Conservation (phyloP, 164 flowering plant species). For the Paratinospora sagittata region DNA sequence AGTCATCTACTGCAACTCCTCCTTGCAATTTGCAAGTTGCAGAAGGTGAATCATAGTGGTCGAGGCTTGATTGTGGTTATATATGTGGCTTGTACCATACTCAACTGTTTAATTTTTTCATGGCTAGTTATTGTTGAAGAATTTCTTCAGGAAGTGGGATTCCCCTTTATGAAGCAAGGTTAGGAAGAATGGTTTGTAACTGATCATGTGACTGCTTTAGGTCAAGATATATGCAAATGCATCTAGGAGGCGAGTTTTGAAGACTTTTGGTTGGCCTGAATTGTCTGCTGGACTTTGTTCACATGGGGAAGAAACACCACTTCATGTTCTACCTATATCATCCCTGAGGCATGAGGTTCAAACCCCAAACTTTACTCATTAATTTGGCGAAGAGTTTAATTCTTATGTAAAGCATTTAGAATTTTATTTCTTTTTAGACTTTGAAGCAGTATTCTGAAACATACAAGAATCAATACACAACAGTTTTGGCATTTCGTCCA, state of each 20-base stretch:
- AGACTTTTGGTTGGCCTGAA: constrained; percentile 54
- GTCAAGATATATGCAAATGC: constrained; percentile 51
- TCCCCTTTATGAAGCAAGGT: not conserved
- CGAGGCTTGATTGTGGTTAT: no score
- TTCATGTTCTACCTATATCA: constrained; percentile 68
- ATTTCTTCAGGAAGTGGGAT: not conserved
- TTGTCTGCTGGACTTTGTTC: constrained; percentile 44
- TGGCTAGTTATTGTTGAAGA: not conserved
- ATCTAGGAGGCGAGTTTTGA: constrained; percentile 57
- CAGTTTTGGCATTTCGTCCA: constrained; percentile 72
- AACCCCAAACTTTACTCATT: constrained; percentile 7
- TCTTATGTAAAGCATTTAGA: not conserved
- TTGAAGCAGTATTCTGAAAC: constrained; percentile 42
- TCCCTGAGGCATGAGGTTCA: constrained; percentile 47
- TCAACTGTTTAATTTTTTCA: not conserved
- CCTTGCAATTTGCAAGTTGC: no score
- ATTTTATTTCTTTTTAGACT: constrained; percentile 24
- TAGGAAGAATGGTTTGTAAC: not conserved
- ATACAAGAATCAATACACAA: constrained; percentile 29
- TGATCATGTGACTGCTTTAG: constrained; percentile 21
- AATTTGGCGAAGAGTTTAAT: not conserved
- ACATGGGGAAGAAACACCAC: constrained; percentile 44
- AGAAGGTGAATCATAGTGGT: no score
- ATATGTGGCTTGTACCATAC: not conserved
- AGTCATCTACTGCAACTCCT: no score